Evolutionary conservation across 805 yeast genomes (phyloP).

Genomic region (Komagataella kurtzmanii): DNA sequence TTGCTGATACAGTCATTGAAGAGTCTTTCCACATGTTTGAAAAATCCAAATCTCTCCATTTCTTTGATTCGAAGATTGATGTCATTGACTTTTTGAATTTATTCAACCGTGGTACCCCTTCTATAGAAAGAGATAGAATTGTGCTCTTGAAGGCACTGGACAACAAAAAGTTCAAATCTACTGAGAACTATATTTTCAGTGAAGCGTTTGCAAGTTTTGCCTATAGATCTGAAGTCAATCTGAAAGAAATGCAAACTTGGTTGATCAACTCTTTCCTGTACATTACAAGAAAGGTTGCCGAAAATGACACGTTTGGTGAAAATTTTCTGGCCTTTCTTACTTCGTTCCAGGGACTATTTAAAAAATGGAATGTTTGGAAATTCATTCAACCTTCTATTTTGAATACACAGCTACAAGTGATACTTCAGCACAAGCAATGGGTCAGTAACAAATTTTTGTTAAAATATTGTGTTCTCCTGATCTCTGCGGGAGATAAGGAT

Average conservation of each 20-base stretch:
- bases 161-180: constrained; percentile 14
- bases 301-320: constrained; percentile 14
- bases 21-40: not conserved
- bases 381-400: constrained; percentile 16
- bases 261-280: constrained; percentile 41
- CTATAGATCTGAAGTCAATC: constrained; percentile 1
- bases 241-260: constrained; percentile 26
- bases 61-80: not conserved
- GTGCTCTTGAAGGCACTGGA: constrained; percentile 3
- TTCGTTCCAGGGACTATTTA: constrained; percentile 19
- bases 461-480: constrained; percentile 27
- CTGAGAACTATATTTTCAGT: constrained; percentile 4
- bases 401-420: constrained; percentile 54
- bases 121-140: not conserved
- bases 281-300: constrained; percentile 53
- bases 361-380: constrained; percentile 1
- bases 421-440: constrained; percentile 35
- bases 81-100: not conserved
- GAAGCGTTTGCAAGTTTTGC: constrained; percentile 15
- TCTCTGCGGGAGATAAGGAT: constrained; percentile 16
- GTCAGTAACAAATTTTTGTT: constrained; percentile 24
- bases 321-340: constrained; percentile 17
- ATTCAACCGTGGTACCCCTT: not conserved
- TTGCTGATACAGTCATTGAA: not conserved
- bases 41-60: not conserved